These are phyloP conservation scores for Zea luxurians DNA, from an alignment of 176 grass and related monocot genomes.

Conservation along the genomic window DNA sequence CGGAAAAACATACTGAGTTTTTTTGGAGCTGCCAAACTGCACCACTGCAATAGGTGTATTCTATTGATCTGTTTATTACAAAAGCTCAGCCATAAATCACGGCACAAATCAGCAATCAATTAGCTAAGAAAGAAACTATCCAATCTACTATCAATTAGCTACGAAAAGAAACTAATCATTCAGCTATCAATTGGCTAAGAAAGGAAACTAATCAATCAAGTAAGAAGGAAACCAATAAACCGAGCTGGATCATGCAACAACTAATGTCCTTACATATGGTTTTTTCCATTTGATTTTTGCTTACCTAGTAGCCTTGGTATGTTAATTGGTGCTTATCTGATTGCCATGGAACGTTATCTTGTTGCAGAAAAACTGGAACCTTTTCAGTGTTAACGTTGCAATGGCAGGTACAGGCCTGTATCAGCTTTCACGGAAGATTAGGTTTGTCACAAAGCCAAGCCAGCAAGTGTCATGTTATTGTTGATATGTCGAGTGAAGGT, in stretches of 20 bases:
- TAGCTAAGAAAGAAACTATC: too few species aligned
- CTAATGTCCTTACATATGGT: not conserved
- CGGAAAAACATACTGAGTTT: too few species aligned
- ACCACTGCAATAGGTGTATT: too few species aligned
- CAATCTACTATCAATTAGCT: too few species aligned
- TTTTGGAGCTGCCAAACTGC: too few species aligned
- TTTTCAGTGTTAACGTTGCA: slow-evolving; percentile 70
- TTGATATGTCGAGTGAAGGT: not conserved
- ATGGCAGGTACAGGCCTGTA: slow-evolving; percentile 75
- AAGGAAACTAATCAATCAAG: too few species aligned
- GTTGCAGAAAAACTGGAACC: slow-evolving; percentile 86
- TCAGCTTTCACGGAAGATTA: slow-evolving; percentile 79
- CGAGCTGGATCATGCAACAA: not conserved
- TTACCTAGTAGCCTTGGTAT: not conserved
- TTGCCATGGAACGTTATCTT: slow-evolving; percentile 3
- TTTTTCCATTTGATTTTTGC: not conserved
- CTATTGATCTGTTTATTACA: too few species aligned
- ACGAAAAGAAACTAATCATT: too few species aligned
- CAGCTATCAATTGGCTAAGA: too few species aligned
- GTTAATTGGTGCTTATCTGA: not conserved
- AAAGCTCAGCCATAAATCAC: too few species aligned
- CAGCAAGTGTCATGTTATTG: not conserved
- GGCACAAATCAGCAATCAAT: too few species aligned
- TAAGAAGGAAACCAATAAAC: too few species aligned
- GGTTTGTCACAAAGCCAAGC: slow-evolving; percentile 41